Percentiles rank a stretch among this genome's conserved stretches.
Conservation (phyloP, 2,329 filamentous ascomycete species). For the Phialophora macrospora region DNA sequence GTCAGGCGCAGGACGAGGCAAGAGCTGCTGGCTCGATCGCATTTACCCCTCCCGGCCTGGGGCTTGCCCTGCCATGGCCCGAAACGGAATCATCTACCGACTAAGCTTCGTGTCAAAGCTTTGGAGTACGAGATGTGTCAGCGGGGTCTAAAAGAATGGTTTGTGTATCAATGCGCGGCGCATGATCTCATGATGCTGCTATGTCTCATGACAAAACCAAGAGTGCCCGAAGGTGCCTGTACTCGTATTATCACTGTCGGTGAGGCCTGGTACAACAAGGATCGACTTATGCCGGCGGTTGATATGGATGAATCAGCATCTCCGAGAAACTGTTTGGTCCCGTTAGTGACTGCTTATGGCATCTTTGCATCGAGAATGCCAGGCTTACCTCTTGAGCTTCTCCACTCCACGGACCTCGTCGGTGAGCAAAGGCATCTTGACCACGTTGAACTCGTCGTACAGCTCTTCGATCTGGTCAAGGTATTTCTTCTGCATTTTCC, state of each 20-base stretch:
- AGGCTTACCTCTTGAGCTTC: slow-evolving; percentile 76
- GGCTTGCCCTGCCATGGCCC: background rate
- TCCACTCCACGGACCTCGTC: slow-evolving; percentile 97
- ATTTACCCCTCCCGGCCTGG: background rate
- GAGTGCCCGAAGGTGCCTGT: background rate
- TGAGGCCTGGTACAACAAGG: background rate
- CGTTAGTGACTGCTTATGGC: slow-evolving; percentile 11
- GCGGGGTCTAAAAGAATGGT: background rate
- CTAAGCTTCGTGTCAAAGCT: slow-evolving; percentile 6
- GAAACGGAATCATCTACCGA: slow-evolving; percentile 21
- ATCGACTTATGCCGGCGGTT: slow-evolving; percentile 48
- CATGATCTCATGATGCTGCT: slow-evolving; percentile 13
- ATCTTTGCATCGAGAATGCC: background rate
- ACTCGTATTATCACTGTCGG: background rate
- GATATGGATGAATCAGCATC: slow-evolving; percentile 56
- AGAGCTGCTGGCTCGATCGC: slow-evolving; percentile 11
- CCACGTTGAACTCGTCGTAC: slow-evolving; percentile 98
- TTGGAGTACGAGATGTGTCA: slow-evolving; percentile 5
- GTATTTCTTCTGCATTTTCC: slow-evolving; percentile 99
- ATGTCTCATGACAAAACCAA: background rate
- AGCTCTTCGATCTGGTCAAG: slow-evolving; percentile 97
- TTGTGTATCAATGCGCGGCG: slow-evolving; percentile 1
- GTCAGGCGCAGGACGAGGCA: slow-evolving; percentile 16
- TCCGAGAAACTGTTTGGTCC: slow-evolving; percentile 51
- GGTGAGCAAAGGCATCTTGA: slow-evolving; percentile 94